Conservation (phyloP, 139 green algal genomes). For the Haematococcus sp. region DNA sequence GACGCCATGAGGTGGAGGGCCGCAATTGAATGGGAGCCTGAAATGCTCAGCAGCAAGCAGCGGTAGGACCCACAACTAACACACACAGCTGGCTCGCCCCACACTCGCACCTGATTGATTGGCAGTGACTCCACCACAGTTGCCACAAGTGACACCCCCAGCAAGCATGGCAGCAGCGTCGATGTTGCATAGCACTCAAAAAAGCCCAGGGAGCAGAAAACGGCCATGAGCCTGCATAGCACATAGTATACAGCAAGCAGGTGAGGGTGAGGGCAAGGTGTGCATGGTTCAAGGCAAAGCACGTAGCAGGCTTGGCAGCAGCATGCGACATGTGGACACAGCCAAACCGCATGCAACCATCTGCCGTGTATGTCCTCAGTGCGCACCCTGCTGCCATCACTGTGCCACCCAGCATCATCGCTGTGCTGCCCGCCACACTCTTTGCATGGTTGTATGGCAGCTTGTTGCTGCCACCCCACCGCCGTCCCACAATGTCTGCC, state of each 20-base stretch:
- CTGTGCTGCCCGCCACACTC: slow-evolving; percentile 80
- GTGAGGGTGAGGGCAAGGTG: too few relatives aligned
- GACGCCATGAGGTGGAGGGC: too few relatives aligned
- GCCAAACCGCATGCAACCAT: too few relatives aligned
- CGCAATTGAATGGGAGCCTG: too few relatives aligned
- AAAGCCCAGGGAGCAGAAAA: slow-evolving; percentile 57
- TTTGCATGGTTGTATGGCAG: slow-evolving; percentile 89
- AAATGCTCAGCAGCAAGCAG: too few relatives aligned
- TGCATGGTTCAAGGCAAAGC: too few relatives aligned
- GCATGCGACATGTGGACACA: too few relatives aligned
- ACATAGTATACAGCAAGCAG: too few relatives aligned
- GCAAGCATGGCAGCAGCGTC: slow-evolving; percentile 39
- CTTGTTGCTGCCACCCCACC: slow-evolving; percentile 49
- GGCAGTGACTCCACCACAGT: slow-evolving; percentile 86
- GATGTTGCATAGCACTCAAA: slow-evolving; percentile 37
- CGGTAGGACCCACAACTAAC: too few relatives aligned
- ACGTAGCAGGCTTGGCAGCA: too few relatives aligned
- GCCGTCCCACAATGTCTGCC: slow-evolving; percentile 90
- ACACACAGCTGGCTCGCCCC: too few relatives aligned
- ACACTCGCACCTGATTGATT: slow-evolving; percentile 47
- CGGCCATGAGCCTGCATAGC: slow-evolving; percentile 36
- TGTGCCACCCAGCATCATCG: slow-evolving; percentile 77
- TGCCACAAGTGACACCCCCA: slow-evolving; percentile 44
- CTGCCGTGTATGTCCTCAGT: too few relatives aligned
- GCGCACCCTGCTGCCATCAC: slow-evolving; percentile 48